Percentiles rank a stretch among this genome's conserved stretches.
Conservation (phyloP, 2,329 filamentous ascomycete species). For the Talaromyces pinophilus region DNA sequence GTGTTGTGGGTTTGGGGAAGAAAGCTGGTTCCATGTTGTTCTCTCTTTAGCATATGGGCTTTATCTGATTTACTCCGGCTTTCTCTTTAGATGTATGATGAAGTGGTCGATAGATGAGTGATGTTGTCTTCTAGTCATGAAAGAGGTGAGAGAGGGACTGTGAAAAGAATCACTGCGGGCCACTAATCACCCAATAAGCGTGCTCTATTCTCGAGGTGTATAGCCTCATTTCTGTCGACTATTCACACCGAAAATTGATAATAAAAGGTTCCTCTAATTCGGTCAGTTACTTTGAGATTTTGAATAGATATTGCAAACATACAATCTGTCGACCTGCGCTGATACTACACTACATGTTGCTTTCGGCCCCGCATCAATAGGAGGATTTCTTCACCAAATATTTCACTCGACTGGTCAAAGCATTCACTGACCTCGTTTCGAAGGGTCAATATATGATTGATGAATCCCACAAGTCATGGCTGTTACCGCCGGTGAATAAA, state of each 20-base stretch:
- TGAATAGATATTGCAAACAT: not conserved
- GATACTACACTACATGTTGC: not conserved
- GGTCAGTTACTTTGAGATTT: not conserved
- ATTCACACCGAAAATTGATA: not conserved
- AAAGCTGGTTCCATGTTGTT: conserved; percentile 5
- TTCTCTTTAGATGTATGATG: not conserved
- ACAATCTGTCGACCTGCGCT: not conserved
- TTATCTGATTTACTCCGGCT: not conserved
- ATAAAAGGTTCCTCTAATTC: not conserved
- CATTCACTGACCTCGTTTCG: too few relatives aligned
- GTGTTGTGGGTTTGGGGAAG: not conserved
- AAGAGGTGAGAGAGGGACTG: not conserved
- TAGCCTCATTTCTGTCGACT: not conserved
- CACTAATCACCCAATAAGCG: not conserved
- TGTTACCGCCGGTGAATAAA: not conserved
- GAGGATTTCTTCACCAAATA: too few relatives aligned
- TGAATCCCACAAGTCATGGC: not conserved
- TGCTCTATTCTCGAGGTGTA: not conserved
- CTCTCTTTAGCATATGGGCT: not conserved
- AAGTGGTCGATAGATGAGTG: too few relatives aligned
- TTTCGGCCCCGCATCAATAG: not conserved
- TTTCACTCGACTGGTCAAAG: not conserved
- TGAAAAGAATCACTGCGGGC: conserved; percentile 2
- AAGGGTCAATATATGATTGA: not conserved
- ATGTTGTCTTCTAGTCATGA: not conserved